Conservation (phyloP, 2,329 filamentous ascomycete species). For the Paracoccidioides lutzii region DNA sequence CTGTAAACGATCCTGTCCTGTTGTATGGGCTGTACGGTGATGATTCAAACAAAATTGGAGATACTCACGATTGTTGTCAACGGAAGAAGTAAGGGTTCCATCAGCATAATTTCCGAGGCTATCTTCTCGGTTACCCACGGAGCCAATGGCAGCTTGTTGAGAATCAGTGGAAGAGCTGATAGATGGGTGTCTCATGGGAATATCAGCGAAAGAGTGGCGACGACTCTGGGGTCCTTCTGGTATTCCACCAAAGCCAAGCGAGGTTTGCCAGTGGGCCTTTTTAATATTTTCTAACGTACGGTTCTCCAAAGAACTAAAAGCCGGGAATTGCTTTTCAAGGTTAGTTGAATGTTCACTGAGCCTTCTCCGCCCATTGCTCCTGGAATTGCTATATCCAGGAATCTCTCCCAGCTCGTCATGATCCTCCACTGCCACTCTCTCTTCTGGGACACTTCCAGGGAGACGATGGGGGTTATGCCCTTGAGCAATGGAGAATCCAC, state of each 20-base stretch:
- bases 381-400: slow-evolving; percentile 27
- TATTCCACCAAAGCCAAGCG: slow-evolving; percentile 35
- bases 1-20: slow-evolving; percentile 28
- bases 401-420: slow-evolving; percentile 31
- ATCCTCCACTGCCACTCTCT: slow-evolving; percentile 33
- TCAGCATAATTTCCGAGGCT: slow-evolving; percentile 26
- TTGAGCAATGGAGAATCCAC: slow-evolving; percentile 21
- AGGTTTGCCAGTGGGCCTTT: slow-evolving; percentile 39
- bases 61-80: slow-evolving; percentile 33
- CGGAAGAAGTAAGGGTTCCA: slow-evolving; percentile 23
- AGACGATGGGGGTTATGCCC: slow-evolving; percentile 27
- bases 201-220: slow-evolving; percentile 40
- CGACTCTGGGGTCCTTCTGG: slow-evolving; percentile 37
- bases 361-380: slow-evolving; percentile 27
- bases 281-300: slow-evolving; percentile 33
- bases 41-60: slow-evolving; percentile 23
- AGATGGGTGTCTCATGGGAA: slow-evolving; percentile 36
- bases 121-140: slow-evolving; percentile 25
- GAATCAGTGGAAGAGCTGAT: slow-evolving; percentile 27
- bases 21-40: slow-evolving; percentile 19
- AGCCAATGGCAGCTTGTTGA: slow-evolving; percentile 12
- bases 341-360: slow-evolving; percentile 34
- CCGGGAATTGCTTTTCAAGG: slow-evolving; percentile 29
- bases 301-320: slow-evolving; percentile 28
- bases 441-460: slow-evolving; percentile 31